A percentile compares a stretch with the other conserved stretches of the same genome.
These are phyloP conservation scores for Pythium diclinum DNA, from an alignment of 352 stramenopile genomes.

Conservation along the genomic window DNA sequence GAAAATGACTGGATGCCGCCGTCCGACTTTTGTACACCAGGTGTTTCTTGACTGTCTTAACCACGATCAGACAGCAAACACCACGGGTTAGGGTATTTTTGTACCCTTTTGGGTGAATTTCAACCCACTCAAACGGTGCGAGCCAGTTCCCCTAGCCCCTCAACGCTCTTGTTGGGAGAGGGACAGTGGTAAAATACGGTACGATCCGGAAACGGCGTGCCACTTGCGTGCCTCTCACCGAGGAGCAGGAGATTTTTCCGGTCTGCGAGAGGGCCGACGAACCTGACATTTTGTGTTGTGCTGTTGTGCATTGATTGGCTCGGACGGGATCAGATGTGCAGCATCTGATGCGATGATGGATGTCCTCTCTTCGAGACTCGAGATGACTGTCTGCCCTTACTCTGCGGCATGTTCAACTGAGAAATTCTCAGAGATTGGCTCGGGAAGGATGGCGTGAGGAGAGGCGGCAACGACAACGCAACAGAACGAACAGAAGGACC, in stretches of 20 bases:
- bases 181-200: background rate
- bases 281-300: slow-evolving; percentile 21
- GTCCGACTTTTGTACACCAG: slow-evolving; percentile 21
- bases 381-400: slow-evolving; percentile 4
- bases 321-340: slow-evolving; percentile 10
- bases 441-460: background rate
- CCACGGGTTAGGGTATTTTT: slow-evolving; percentile 14
- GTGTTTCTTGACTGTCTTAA: slow-evolving; percentile 9
- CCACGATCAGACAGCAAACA: slow-evolving; percentile 17
- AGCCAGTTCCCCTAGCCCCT: background rate
- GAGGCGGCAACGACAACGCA: background rate
- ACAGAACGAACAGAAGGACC: background rate
- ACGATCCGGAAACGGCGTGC: slow-evolving; percentile 9
- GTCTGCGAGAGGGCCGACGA: slow-evolving; percentile 19
- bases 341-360: slow-evolving; percentile 26
- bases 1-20: slow-evolving; percentile 18
- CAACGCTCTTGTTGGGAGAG: background rate
- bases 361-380: background rate
- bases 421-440: slow-evolving; percentile 1
- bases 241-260: slow-evolving; percentile 30
- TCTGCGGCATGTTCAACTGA: slow-evolving; percentile 18
- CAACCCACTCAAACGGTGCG: slow-evolving; percentile 2
- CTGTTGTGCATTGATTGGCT: slow-evolving; percentile 26
- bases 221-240: slow-evolving; percentile 16
- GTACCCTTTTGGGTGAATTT: slow-evolving; percentile 10